These are phyloP conservation scores for Schrenkiella parvula DNA, from an alignment of 345 rosid species.

Conservation along the genomic window DNA sequence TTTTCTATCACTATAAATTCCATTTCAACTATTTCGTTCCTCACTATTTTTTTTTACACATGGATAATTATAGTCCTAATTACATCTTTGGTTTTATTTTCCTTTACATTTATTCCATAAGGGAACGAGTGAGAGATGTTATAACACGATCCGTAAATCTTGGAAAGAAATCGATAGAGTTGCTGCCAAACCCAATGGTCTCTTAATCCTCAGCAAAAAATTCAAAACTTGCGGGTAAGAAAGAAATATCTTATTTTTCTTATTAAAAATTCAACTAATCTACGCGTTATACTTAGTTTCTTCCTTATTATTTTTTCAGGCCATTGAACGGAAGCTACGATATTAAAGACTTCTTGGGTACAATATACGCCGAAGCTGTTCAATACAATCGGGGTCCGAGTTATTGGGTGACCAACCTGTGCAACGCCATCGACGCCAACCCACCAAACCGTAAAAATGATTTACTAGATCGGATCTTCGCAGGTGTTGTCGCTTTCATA, in stretches of 20 bases:
- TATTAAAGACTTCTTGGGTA: slow-evolving; percentile 27
- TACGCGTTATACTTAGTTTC: neutral
- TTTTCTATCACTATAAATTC: neutral
- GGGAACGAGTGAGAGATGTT: slow-evolving; percentile 61
- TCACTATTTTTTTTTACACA: neutral
- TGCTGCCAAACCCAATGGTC: slow-evolving; percentile 49
- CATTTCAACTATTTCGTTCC: neutral
- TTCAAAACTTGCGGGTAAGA: slow-evolving; percentile 58
- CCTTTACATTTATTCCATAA: slow-evolving; percentile 6
- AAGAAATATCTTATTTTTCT: neutral
- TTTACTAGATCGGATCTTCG: slow-evolving; percentile 33
- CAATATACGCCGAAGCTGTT: slow-evolving; percentile 30
- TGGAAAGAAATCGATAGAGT: slow-evolving; percentile 53
- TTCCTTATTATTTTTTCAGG: neutral
- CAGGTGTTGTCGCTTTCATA: slow-evolving; percentile 23
- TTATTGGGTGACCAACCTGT: slow-evolving; percentile 30
- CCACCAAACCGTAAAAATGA: slow-evolving; percentile 14
- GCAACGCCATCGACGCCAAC: slow-evolving; percentile 36
- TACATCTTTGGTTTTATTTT: neutral
- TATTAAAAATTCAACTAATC: neutral
- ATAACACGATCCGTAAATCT: slow-evolving; percentile 42
- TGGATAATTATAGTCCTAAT: neutral
- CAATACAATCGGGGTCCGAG: slow-evolving; percentile 41
- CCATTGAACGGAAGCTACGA: slow-evolving; percentile 23
- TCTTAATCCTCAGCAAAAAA: slow-evolving; percentile 42